These are phyloP conservation scores for Acephala macrosclerotiorum DNA, from an alignment of 2,329 filamentous ascomycete genomes.

Conservation along the genomic window DNA sequence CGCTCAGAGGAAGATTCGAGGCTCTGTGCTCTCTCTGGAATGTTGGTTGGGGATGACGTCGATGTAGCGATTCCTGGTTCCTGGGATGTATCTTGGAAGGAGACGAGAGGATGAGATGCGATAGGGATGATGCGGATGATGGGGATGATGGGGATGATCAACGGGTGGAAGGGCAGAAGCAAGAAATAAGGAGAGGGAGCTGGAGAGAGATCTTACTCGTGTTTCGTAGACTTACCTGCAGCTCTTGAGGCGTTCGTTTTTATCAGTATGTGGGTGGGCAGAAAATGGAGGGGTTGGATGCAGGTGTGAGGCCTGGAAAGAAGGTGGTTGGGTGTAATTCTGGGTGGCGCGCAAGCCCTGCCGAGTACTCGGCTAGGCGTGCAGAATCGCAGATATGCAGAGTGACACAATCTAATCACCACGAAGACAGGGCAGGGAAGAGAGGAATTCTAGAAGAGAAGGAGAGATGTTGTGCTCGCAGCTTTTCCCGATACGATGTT, in stretches of 20 bases:
- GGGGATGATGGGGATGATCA: constrained; percentile 26
- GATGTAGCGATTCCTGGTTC: constrained; percentile 24
- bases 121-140: constrained; percentile 7
- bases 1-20: not conserved
- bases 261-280: not conserved
- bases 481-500: not conserved
- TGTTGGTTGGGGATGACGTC: constrained; percentile 27
- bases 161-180: constrained; percentile 9
- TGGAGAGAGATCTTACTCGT: constrained; percentile 4
- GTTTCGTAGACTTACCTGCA: constrained; percentile 2
- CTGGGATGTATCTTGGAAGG: constrained; percentile 5
- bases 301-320: constrained; percentile 4
- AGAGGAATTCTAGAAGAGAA: not conserved
- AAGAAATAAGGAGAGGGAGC: constrained; percentile 12
- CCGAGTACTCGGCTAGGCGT: not conserved
- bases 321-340: constrained; percentile 4
- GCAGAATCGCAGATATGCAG: not conserved
- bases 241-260: constrained; percentile 1
- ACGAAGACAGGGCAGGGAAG: not conserved
- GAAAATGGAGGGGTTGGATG: constrained; percentile 10
- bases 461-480: not conserved
- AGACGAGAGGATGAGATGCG: constrained; percentile 4
- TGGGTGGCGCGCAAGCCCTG: not conserved
- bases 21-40: not conserved
- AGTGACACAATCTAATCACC: not conserved